Evolutionary conservation across 2,329 filamentous ascomycete genomes (phyloP).

Genomic region (Hymenoscyphus scutula): DNA sequence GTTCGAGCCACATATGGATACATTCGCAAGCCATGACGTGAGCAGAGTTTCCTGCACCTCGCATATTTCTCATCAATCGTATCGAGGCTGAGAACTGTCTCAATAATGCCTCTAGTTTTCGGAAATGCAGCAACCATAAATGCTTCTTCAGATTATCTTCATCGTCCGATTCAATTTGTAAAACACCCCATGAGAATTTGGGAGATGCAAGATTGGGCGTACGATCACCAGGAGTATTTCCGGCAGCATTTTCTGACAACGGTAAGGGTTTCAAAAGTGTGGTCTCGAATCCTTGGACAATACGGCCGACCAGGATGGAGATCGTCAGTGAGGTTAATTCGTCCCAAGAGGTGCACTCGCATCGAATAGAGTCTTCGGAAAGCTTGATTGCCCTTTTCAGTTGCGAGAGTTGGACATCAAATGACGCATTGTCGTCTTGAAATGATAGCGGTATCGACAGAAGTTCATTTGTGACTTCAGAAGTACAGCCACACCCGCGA

Average conservation of each 20-base stretch:
- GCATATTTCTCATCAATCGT: neutral
- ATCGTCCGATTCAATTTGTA: neutral
- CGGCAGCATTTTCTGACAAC: neutral
- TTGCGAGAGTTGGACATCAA: neutral
- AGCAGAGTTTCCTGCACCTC: neutral
- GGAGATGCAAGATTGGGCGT: neutral
- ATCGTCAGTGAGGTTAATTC: neutral
- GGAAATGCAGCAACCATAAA: neutral
- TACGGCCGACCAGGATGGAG: neutral
- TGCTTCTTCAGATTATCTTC: neutral
- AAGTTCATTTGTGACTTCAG: constrained; percentile 1
- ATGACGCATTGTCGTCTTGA: neutral
- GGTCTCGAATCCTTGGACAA: neutral
- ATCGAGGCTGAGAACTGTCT: neutral
- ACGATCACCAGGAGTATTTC: neutral
- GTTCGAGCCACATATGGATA: neutral
- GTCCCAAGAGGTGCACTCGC: neutral
- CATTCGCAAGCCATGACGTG: neutral
- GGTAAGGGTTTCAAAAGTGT: neutral
- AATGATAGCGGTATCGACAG: neutral
- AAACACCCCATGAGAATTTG: neutral
- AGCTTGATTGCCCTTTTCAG: neutral
- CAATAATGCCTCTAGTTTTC: neutral
- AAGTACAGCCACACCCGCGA: neutral
- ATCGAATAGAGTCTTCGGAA: neutral